Percentiles rank a stretch among this genome's conserved stretches.
Evolutionary conservation across 495 filamentous ascomycete species (phyloP).

Genomic region (Penicillium mononematosum): DNA sequence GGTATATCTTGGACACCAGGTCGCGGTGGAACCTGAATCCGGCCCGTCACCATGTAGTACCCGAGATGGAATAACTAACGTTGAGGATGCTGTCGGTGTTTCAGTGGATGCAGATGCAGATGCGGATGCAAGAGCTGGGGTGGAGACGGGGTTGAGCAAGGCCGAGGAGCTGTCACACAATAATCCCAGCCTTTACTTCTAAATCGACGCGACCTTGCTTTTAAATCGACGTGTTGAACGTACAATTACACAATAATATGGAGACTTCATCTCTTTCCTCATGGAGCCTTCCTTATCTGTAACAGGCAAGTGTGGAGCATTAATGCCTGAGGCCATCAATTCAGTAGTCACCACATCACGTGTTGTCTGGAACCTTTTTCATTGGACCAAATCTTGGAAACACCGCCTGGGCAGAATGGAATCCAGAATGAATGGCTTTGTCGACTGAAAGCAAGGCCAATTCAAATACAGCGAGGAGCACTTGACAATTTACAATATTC

Average conservation of each 20-base stretch:
- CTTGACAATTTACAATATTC: neutral
- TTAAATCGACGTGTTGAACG: constrained; percentile 6
- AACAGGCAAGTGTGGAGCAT: constrained; percentile 10
- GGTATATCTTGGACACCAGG: constrained; percentile 11
- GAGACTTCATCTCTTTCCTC: neutral
- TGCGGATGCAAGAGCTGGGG: neutral
- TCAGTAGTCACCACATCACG: neutral
- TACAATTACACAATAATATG: neutral
- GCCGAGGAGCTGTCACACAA: constrained; percentile 25
- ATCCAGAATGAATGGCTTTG: neutral
- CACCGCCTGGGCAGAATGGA: too few relatives aligned
- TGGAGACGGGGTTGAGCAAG: constrained; percentile 6
- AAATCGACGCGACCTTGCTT: constrained; percentile 22
- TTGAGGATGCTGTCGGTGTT: constrained; percentile 5
- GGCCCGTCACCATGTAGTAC: constrained; percentile 11
- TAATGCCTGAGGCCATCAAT: neutral
- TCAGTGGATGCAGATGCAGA: neutral
- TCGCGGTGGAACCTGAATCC: neutral
- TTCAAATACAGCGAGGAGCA: neutral
- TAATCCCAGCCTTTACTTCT: constrained; percentile 26
- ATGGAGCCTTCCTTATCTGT: constrained; percentile 18
- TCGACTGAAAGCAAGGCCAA: neutral
- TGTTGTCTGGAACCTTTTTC: neutral
- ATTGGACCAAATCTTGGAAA: too few relatives aligned
- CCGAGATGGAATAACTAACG: neutral